Evolutionary conservation across 805 yeast genomes (phyloP).

Genomic region (Peterozyma toletana): DNA sequence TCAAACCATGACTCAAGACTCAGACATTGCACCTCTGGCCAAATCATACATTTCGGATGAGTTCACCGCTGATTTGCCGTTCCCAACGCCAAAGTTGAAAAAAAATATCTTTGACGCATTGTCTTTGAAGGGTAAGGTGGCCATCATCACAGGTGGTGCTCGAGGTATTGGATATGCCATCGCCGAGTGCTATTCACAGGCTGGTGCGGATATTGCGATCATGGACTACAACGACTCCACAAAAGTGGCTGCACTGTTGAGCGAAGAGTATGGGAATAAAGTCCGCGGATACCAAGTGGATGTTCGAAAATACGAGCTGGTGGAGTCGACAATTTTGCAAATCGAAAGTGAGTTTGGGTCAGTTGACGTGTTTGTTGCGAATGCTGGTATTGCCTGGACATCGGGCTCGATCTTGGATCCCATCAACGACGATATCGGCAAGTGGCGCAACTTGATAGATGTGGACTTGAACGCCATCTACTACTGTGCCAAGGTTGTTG

Average conservation of each 20-base stretch:
- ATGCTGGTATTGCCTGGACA: conserved; percentile 29
- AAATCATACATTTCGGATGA: conserved; percentile 8
- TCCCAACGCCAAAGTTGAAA: conserved; percentile 41
- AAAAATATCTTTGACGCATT: conserved; percentile 57
- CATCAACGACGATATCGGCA: conserved; percentile 24
- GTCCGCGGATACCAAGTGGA: conserved; percentile 16
- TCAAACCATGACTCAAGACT: too few species aligned
- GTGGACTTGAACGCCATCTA: conserved; percentile 43
- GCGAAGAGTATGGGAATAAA: conserved; percentile 30
- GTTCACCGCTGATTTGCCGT: conserved; percentile 35
- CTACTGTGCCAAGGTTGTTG: conserved; percentile 43
- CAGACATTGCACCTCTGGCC: neutral
- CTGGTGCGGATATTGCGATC: conserved; percentile 74
- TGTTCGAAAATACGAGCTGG: conserved; percentile 23
- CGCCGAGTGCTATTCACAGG: conserved; percentile 79
- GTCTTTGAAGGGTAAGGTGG: conserved; percentile 75
- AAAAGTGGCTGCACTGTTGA: conserved; percentile 22
- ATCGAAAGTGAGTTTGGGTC: conserved; percentile 30
- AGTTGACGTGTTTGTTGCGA: conserved; percentile 34
- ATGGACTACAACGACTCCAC: conserved; percentile 26
- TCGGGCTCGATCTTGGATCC: conserved; percentile 16
- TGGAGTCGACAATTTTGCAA: conserved; percentile 19
- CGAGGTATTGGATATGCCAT: conserved; percentile 79
- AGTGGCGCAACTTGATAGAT: conserved; percentile 41
- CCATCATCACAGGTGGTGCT: conserved; percentile 80